Percentiles rank a stretch among this genome's conserved stretches.
These are phyloP conservation scores for Sphaerobolus stellatus DNA, from an alignment of 1,284 basidiomycete genomes.

Conservation along the genomic window DNA sequence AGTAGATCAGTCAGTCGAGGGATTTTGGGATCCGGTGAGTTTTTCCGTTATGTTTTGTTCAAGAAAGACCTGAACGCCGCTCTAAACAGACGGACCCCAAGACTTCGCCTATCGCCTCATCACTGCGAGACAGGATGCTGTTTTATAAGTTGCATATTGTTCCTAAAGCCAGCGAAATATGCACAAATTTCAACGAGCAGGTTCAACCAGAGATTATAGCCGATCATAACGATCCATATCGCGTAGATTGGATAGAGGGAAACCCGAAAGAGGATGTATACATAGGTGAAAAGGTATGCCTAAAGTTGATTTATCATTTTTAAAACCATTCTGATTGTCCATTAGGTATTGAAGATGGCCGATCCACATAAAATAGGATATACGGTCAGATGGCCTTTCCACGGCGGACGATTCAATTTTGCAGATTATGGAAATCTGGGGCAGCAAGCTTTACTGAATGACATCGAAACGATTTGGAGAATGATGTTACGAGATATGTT, in stretches of 20 bases:
- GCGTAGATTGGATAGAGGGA: constrained; percentile 76
- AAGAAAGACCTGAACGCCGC: not conserved
- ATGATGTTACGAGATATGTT: constrained; percentile 62
- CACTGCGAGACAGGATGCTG: constrained; percentile 82
- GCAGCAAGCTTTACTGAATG: constrained; percentile 66
- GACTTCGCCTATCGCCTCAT: constrained; percentile 68
- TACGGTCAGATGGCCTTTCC: constrained; percentile 74
- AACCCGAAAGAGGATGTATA: constrained; percentile 47
- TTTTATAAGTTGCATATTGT: constrained; percentile 84
- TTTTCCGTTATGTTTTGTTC: not conserved
- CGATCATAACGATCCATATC: constrained; percentile 77
- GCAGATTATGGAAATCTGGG: constrained; percentile 66
- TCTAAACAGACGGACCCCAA: constrained; percentile 66
- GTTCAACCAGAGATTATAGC: constrained; percentile 79
- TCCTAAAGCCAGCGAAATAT: constrained; percentile 69
- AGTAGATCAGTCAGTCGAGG: not conserved
- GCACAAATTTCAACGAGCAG: constrained; percentile 72
- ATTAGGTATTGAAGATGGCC: constrained; percentile 71
- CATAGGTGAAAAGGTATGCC: constrained; percentile 68
- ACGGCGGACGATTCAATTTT: constrained; percentile 75
- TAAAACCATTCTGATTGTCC: not conserved
- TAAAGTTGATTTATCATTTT: not conserved
- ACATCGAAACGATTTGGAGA: constrained; percentile 73
- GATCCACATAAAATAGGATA: constrained; percentile 69
- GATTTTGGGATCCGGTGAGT: constrained; percentile 53